These are phyloP conservation scores for Talaromyces sp. DNA, from an alignment of 2,329 filamentous ascomycete genomes.

Conservation along the genomic window DNA sequence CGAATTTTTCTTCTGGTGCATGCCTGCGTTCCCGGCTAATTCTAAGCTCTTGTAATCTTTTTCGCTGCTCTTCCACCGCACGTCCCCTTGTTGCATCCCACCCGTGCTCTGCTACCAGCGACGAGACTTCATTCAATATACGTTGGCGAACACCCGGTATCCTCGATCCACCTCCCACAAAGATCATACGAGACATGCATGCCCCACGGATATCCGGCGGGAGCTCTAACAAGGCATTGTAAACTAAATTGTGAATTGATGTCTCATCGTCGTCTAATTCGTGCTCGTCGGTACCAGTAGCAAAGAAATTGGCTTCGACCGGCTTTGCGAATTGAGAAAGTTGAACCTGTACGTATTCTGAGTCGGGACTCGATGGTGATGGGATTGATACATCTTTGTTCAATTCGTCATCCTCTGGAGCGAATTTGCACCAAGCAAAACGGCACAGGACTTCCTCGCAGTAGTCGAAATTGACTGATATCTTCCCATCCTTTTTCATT, in stretches of 20 bases:
- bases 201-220: conserved; percentile 77
- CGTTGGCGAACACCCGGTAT: conserved; percentile 77
- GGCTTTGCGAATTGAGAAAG: conserved; percentile 71
- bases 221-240: conserved; percentile 70
- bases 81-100: conserved; percentile 78
- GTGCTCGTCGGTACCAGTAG: conserved; percentile 48
- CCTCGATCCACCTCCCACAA: conserved; percentile 76
- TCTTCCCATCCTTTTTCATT: conserved; percentile 36
- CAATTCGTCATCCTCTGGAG: conserved; percentile 16
- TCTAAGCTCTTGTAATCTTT: conserved; percentile 47
- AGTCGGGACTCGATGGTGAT: conserved; percentile 42
- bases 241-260: conserved; percentile 72
- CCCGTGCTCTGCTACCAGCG: conserved; percentile 64
- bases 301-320: conserved; percentile 74
- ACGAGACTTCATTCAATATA: conserved; percentile 70
- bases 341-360: conserved; percentile 57
- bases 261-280: conserved; percentile 85
- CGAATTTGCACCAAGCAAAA: conserved; percentile 69
- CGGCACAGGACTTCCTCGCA: conserved; percentile 76
- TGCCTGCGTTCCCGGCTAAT: conserved; percentile 26
- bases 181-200: conserved; percentile 86
- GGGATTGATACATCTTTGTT: conserved; percentile 41
- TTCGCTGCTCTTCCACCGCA: conserved; percentile 52
- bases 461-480: conserved; percentile 67
- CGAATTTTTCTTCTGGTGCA: not conserved